Evolutionary conservation across 169 alveolate genomes (phyloP).

Genomic region (Ichthyophthirius multifiliis): DNA sequence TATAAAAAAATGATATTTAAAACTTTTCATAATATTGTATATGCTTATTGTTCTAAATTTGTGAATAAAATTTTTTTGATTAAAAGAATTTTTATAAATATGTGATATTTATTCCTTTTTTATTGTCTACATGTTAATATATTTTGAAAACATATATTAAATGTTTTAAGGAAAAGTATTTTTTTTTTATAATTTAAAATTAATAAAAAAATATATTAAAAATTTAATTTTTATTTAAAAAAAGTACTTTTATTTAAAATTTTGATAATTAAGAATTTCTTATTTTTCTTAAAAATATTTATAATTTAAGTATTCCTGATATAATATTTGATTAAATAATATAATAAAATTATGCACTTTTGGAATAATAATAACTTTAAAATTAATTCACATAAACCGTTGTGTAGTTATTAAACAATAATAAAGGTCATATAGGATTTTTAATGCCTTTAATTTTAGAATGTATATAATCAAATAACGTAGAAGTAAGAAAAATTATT

Average conservation of each 20-base stretch:
- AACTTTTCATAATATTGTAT: background rate
- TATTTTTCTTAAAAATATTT: background rate
- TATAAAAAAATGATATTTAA: background rate
- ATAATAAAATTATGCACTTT: background rate
- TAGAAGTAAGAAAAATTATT: background rate
- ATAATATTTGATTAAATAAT: background rate
- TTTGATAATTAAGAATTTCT: background rate
- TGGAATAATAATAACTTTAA: too few relatives aligned
- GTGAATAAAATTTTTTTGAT: background rate
- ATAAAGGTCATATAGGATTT: background rate
- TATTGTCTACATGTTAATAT: background rate
- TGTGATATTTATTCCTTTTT: background rate
- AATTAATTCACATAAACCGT: too few relatives aligned
- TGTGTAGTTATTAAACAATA: background rate
- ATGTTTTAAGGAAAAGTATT: background rate
- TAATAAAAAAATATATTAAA: background rate
- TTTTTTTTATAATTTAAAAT: too few relatives aligned
- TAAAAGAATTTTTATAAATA: background rate
- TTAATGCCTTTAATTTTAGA: background rate
- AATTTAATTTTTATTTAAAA: background rate
- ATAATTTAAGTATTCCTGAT: background rate
- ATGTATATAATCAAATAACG: background rate
- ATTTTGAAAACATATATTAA: background rate
- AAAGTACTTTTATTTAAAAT: background rate
- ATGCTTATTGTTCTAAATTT: background rate